Conservation (phyloP, 202 grass and related monocot genomes). For the Zoysia matrella region DNA sequence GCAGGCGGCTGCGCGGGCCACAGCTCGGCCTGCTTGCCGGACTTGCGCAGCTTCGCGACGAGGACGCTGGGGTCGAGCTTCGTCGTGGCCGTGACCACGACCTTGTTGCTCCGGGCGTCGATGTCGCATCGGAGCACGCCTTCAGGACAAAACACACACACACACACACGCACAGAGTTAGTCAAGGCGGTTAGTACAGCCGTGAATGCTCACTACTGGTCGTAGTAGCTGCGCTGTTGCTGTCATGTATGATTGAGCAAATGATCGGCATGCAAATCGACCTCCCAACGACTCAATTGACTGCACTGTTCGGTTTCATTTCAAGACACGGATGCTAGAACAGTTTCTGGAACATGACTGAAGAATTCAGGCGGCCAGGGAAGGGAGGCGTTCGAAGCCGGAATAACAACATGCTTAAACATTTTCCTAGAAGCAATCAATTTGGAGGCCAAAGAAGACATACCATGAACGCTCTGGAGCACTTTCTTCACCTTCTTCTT, state of each 20-base stretch:
- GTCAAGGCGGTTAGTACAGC: slow-evolving; percentile 6
- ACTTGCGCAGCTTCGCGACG: slow-evolving; percentile 73
- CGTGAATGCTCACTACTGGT: background rate
- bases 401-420: background rate
- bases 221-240: background rate
- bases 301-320: background rate
- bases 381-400: background rate
- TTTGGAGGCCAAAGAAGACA: background rate
- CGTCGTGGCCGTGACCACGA: slow-evolving; percentile 51
- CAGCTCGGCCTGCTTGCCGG: slow-evolving; percentile 69
- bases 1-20: slow-evolving; percentile 58
- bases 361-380: background rate
- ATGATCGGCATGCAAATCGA: slow-evolving; percentile 12
- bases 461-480: slow-evolving; percentile 63
- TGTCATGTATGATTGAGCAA: background rate
- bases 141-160: slow-evolving; percentile 36
- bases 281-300: background rate
- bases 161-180: background rate
- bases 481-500: slow-evolving; percentile 95
- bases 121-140: slow-evolving; percentile 73
- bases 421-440: background rate
- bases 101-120: slow-evolving; percentile 77
- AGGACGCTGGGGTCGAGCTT: slow-evolving; percentile 59
- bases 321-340: background rate
- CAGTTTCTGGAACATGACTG: background rate